phyloP scores from a whole-genome alignment of 225 moss, liverwort and hornwort genomes.

The Marchantia polymorpha region DNA sequence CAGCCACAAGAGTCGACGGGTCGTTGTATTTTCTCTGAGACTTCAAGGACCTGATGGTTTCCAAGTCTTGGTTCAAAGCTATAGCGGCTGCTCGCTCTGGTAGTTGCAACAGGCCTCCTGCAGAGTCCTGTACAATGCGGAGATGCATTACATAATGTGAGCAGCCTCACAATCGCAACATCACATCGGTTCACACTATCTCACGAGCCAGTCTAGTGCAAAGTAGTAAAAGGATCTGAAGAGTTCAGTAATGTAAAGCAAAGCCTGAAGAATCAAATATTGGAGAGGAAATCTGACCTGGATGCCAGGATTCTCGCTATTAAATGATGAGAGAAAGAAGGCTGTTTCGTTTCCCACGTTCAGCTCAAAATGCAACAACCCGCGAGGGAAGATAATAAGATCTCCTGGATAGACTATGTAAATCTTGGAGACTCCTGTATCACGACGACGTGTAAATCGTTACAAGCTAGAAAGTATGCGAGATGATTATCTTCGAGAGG shows the following conservation, averaged over 20 bases:
- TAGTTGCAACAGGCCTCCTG: background rate
- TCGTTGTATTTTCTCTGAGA: background rate
- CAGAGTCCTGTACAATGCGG: background rate
- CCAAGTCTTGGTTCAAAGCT: constrained; percentile 9
- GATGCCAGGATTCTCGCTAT: constrained; percentile 16
- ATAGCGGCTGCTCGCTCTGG: constrained; percentile 19
- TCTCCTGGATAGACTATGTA: constrained; percentile 16
- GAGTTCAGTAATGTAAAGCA: no score
- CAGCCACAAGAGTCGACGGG: background rate
- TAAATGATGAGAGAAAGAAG: constrained; percentile 7
- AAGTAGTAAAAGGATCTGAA: no score
- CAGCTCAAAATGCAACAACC: constrained; percentile 18
- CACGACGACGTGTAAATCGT: no score
- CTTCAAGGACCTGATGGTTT: background rate
- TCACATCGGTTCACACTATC: background rate
- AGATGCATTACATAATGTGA: background rate
- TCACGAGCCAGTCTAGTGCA: no score
- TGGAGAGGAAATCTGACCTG: constrained; percentile 7
- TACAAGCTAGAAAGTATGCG: no score
- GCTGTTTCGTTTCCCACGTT: constrained; percentile 7
- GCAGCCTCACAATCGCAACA: background rate
- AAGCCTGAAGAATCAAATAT: background rate
- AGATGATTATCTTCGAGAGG: no score
- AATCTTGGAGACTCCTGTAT: no score
- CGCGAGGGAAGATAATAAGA: constrained; percentile 17